Conservation (phyloP, 1,139 yeast species). For the Barnettozyma hawaiiensis region DNA sequence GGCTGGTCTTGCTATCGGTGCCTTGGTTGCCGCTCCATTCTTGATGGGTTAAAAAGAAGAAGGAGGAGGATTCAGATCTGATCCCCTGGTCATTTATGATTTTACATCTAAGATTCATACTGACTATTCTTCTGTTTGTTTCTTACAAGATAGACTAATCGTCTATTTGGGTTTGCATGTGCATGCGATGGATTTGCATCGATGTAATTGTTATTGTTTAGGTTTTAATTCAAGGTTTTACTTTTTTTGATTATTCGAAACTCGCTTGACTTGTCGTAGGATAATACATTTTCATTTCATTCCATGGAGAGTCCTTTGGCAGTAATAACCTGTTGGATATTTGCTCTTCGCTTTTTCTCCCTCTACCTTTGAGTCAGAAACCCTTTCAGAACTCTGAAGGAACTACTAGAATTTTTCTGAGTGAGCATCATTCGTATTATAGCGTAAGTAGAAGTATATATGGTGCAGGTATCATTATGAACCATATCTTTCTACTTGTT, state of each 20-base stretch:
- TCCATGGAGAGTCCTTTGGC: too few relatives aligned
- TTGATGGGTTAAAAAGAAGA: slow-evolving; percentile 14
- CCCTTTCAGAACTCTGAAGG: too few relatives aligned
- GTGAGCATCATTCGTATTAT: too few relatives aligned
- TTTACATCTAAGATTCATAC: neutral
- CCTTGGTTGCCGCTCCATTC: slow-evolving; percentile 23
- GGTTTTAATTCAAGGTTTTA: slow-evolving; percentile 1
- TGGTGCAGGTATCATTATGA: too few relatives aligned
- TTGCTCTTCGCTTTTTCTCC: too few relatives aligned
- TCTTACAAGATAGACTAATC: neutral
- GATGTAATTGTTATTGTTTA: neutral
- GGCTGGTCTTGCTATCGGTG: slow-evolving; percentile 25
- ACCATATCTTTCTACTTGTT: too few relatives aligned
- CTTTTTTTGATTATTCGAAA: neutral
- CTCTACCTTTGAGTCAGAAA: too few relatives aligned
- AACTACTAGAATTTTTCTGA: too few relatives aligned
- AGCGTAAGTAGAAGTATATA: too few relatives aligned
- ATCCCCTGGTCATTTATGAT: neutral
- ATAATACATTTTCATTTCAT: too few relatives aligned
- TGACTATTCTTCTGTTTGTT: slow-evolving; percentile 15
- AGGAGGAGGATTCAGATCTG: neutral
- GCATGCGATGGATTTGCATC: slow-evolving; percentile 2
- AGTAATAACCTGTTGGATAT: too few relatives aligned
- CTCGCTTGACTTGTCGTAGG: too few relatives aligned
- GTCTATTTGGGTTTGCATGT: neutral